Evolutionary conservation across 305 asterid genomes (phyloP).

Genomic region (Galium porrigens): DNA sequence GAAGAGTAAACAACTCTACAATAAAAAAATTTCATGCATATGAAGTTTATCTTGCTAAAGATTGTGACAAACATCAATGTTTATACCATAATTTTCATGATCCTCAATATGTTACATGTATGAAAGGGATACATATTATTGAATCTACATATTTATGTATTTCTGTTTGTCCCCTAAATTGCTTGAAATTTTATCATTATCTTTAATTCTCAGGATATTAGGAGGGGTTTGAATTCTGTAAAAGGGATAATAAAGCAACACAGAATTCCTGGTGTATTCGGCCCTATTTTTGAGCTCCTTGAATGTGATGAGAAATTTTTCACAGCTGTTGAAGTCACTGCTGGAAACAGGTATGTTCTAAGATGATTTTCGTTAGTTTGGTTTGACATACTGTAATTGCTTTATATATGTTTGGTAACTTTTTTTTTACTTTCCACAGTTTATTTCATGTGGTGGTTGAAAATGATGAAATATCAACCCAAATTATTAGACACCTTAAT

Average conservation of each 20-base stretch:
- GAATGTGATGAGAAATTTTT: conserved; percentile 83
- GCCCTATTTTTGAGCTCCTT: conserved; percentile 80
- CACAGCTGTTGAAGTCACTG: conserved; percentile 99
- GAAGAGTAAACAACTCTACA: not conserved
- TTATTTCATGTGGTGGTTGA: conserved; percentile 90
- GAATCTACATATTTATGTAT: not conserved
- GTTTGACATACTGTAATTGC: conserved; percentile 7
- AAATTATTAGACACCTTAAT: conserved; percentile 78
- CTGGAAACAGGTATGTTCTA: conserved; percentile 70
- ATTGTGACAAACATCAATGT: not conserved
- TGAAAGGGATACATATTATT: not conserved
- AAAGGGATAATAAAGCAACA: conserved; percentile 49
- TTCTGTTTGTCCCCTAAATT: not conserved
- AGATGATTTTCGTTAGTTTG: not conserved
- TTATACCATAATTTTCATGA: not conserved
- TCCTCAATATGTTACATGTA: not conserved
- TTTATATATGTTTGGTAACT: conserved; percentile 11
- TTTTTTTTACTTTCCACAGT: conserved; percentile 31
- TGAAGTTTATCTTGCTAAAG: not conserved
- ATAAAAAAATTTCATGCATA: not conserved
- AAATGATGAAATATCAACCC: conserved; percentile 79
- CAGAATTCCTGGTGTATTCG: conserved; percentile 59
- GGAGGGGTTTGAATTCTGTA: conserved; percentile 86
- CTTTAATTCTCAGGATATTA: conserved; percentile 56
- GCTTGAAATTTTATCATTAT: conserved; percentile 7